Conservation (phyloP, 2,329 filamentous ascomycete genomes). For the Akanthomyces muscarius region DNA sequence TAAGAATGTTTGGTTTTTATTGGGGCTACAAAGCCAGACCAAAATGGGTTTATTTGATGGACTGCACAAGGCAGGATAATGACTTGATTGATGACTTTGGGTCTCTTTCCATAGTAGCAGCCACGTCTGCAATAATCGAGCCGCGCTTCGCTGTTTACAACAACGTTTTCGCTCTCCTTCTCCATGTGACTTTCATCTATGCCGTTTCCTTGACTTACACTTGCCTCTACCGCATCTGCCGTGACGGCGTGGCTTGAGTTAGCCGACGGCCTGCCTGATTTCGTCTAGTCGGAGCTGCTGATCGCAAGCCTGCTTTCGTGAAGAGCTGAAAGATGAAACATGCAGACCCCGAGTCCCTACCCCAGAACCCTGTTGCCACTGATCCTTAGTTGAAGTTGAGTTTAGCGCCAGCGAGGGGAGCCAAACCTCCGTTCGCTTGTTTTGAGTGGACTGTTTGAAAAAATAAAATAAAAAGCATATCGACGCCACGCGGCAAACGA, state of each 20-base stretch:
- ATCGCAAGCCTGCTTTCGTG: neutral
- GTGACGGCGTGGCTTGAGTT: neutral
- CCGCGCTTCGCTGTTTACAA: slow-evolving; percentile 1
- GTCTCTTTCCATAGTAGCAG: slow-evolving; percentile 11
- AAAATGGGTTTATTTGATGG: slow-evolving; percentile 14
- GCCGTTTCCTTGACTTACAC: neutral
- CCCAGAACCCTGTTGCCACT: neutral
- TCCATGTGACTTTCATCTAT: neutral
- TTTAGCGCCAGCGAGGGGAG: neutral
- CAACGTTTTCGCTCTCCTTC: neutral
- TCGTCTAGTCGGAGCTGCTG: neutral
- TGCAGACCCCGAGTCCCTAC: neutral
- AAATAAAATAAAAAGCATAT: neutral
- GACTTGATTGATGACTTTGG: slow-evolving; percentile 11
- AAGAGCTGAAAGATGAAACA: neutral
- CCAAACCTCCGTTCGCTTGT: neutral
- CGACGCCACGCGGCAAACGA: neutral
- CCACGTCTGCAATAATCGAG: slow-evolving; percentile 14
- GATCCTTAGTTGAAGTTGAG: neutral
- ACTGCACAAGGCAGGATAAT: slow-evolving; percentile 6
- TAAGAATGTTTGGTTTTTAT: slow-evolving; percentile 6
- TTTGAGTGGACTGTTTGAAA: no score
- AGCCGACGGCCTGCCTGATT: neutral
- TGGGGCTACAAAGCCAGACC: slow-evolving; percentile 10
- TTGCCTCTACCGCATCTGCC: neutral